Conservation (phyloP, 2,329 filamentous ascomycete species). For the Calonectria crousiana region DNA sequence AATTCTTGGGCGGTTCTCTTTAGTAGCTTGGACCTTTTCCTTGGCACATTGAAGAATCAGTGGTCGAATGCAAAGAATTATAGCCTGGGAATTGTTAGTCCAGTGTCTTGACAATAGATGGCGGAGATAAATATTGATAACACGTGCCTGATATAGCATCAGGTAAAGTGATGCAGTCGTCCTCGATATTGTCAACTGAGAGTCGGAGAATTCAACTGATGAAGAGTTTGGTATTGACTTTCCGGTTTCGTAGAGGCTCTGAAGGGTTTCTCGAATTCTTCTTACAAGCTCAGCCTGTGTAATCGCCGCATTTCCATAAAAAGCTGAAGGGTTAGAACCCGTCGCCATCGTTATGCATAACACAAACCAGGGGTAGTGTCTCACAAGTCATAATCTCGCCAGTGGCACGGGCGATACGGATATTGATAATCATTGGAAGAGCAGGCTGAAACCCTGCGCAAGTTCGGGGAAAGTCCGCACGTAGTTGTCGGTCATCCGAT, state of each 20-base stretch:
- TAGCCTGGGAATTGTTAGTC: constrained; percentile 34
- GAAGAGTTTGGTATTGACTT: constrained; percentile 40
- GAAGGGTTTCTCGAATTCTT: constrained; percentile 38
- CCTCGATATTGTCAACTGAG: constrained; percentile 34
- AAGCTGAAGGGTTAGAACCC: constrained; percentile 21
- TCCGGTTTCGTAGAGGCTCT: constrained; percentile 39
- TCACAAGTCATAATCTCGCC: constrained; percentile 46
- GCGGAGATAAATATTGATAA: neutral
- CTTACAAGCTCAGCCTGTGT: constrained; percentile 43
- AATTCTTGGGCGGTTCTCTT: constrained; percentile 14
- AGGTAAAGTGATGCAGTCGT: constrained; percentile 44
- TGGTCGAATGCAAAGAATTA: constrained; percentile 45
- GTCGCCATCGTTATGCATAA: neutral
- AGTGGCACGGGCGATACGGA: constrained; percentile 42
- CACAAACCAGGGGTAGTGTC: neutral
- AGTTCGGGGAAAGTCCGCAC: constrained; percentile 41
- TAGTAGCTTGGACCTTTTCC: constrained; percentile 40
- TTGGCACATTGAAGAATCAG: constrained; percentile 45
- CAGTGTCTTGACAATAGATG: neutral
- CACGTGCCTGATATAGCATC: constrained; percentile 42
- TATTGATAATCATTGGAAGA: constrained; percentile 42
- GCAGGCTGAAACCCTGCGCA: constrained; percentile 43
- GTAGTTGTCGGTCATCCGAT: constrained; percentile 44
- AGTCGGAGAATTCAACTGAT: constrained; percentile 39
- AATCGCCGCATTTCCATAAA: constrained; percentile 42